Evolutionary conservation across 2,329 filamentous ascomycete species (phyloP).

Genomic region (Pseudopyricularia javanii): DNA sequence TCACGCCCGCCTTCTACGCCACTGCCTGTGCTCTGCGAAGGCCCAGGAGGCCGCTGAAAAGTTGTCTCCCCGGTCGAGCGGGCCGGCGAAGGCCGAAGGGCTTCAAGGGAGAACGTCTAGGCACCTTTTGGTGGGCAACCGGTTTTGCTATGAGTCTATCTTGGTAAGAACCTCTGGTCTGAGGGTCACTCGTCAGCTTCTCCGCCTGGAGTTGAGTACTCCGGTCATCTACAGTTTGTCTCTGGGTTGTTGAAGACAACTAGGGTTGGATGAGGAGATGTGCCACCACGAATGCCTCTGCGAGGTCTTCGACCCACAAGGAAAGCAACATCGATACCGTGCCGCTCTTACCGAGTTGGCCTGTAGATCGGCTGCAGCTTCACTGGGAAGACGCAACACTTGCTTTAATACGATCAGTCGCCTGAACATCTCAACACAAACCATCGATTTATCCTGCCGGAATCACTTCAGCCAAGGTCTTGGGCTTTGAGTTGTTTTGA

Average conservation of each 20-base stretch:
- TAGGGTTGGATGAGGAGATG: constrained; percentile 6
- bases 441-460: constrained; percentile 26
- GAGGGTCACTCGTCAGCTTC: constrained; percentile 64
- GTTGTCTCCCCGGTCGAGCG: constrained; percentile 23
- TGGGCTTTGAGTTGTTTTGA: constrained; percentile 10
- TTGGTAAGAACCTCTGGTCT: constrained; percentile 60
- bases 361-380: constrained; percentile 8
- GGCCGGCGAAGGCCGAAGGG: constrained; percentile 30
- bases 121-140: constrained; percentile 32
- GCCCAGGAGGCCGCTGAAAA: constrained; percentile 35
- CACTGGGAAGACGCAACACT: constrained; percentile 29
- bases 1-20: constrained; percentile 32
- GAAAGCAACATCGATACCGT: constrained; percentile 5
- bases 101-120: constrained; percentile 41
- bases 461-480: constrained; percentile 19
- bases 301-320: not conserved
- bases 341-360: not conserved
- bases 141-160: constrained; percentile 52
- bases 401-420: constrained; percentile 36
- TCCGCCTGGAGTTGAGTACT: constrained; percentile 50
- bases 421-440: constrained; percentile 19
- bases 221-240: constrained; percentile 26
- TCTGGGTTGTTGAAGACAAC: constrained; percentile 14
- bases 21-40: constrained; percentile 2
- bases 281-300: not conserved